phyloP scores from a whole-genome alignment of 495 filamentous ascomycete genomes.

The Aspergillus incahuasiensis region DNA sequence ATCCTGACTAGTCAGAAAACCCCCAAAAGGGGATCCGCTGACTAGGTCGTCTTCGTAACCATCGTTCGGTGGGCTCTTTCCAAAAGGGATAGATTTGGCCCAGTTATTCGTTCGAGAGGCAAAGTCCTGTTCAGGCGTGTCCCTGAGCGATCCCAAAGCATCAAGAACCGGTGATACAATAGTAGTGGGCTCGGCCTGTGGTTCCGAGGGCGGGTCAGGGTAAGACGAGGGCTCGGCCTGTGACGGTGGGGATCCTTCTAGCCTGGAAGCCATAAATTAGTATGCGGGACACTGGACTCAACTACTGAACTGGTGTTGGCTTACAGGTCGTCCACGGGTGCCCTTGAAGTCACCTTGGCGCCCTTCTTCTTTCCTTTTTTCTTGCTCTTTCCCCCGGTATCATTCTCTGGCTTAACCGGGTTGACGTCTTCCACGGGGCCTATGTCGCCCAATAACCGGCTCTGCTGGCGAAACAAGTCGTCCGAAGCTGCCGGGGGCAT shows the following conservation, averaged over 20 bases:
- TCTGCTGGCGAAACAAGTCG: constrained; percentile 42
- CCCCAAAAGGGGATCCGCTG: constrained; percentile 39
- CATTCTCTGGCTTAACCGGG: constrained; percentile 32
- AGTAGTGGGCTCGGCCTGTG: constrained; percentile 22
- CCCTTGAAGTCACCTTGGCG: constrained; percentile 31
- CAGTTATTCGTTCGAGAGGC: constrained; percentile 42
- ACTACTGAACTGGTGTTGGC: constrained; percentile 12
- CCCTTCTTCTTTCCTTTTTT: constrained; percentile 46
- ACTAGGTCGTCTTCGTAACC: constrained; percentile 38
- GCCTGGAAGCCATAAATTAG: constrained; percentile 17
- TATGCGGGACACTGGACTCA: background rate
- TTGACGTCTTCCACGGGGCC: constrained; percentile 25
- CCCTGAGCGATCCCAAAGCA: constrained; percentile 33
- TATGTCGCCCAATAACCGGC: constrained; percentile 38
- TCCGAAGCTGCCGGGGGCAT: constrained; percentile 47
- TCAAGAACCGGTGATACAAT: constrained; percentile 43
- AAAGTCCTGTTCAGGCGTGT: constrained; percentile 32
- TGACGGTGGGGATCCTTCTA: constrained; percentile 28
- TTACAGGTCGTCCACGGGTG: constrained; percentile 42
- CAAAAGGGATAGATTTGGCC: constrained; percentile 46
- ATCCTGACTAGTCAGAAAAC: constrained; percentile 35
- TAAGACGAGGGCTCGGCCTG: constrained; percentile 34
- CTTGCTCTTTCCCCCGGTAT: constrained; percentile 39
- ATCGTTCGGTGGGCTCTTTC: constrained; percentile 46
- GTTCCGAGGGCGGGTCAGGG: constrained; percentile 26